Percentiles rank a stretch among this genome's conserved stretches.
These are phyloP conservation scores for Nicotiana knightiana DNA, from an alignment of 257 asterid genomes.

Conservation along the genomic window DNA sequence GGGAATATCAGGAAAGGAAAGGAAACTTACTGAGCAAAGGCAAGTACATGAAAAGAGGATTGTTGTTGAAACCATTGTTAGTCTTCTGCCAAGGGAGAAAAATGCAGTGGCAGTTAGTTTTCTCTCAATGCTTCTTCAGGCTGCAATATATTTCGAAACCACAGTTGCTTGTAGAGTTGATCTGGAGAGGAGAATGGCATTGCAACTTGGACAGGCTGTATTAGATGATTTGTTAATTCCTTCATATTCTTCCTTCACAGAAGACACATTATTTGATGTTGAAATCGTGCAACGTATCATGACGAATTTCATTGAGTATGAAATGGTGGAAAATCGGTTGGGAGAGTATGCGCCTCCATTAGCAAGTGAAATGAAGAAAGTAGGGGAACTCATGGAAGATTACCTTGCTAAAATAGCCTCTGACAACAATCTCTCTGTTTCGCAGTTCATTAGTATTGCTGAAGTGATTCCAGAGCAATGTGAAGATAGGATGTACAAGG, in stretches of 20 bases:
- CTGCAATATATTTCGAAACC: constrained; percentile 66
- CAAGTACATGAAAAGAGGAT: constrained; percentile 72
- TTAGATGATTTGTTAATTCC: constrained; percentile 71
- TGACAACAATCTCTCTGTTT: constrained; percentile 49
- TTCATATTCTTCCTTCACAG: constrained; percentile 44
- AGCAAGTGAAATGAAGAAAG: constrained; percentile 39
- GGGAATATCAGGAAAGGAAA: constrained; percentile 67
- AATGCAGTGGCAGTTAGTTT: constrained; percentile 69
- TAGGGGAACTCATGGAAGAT: constrained; percentile 58
- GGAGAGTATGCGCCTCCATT: constrained; percentile 28
- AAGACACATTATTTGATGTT: constrained; percentile 67
- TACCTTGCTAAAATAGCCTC: constrained; percentile 63
- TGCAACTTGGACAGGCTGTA: constrained; percentile 71
- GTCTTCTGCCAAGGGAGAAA: constrained; percentile 73
- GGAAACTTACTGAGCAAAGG: constrained; percentile 54
- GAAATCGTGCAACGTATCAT: constrained; percentile 61
- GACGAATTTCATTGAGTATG: constrained; percentile 46
- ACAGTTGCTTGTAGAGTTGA: constrained; percentile 85
- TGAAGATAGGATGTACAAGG: constrained; percentile 81
- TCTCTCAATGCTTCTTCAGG: constrained; percentile 76
- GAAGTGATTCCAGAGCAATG: constrained; percentile 60
- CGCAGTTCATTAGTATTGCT: constrained; percentile 48
- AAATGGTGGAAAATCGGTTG: constrained; percentile 32
- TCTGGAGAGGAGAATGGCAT: constrained; percentile 68
- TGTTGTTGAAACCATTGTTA: constrained; percentile 70